Evolutionary conservation across 345 rosid species (phyloP), one percentile per base, ranked within the genome.

Genomic region (Diplotaxis tenuifolia): DNA sequence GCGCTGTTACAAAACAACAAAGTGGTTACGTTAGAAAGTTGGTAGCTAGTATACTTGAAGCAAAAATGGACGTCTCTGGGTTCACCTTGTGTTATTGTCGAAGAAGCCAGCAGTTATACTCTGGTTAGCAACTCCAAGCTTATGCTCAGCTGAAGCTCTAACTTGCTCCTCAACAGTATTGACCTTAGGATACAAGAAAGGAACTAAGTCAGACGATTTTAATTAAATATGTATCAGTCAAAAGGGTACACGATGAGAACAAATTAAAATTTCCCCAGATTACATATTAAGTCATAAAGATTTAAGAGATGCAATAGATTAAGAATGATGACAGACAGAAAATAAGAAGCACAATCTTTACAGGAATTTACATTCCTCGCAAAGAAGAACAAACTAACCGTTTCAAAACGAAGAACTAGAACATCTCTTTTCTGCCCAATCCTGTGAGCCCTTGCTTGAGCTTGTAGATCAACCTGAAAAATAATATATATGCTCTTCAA

Each of bases 401-500:
- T 92, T 83, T 92, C 98, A 76, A 92, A 92, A 68, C 98, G 85
- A 79, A 92, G 92, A 65, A 92, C 98, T 70, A 92, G 91, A 53
- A 92, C 98, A n/a, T 92, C 98, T 87, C 90, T 88, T 82, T 92
- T 92, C 85, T 92, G 98, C 75, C 98, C 98, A 77, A 92, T 83
- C 84, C 98, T 87, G 71, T 92, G 98, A 45, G 98, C 98, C 82
- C 98, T 90, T 57, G 96, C 98, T 75, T 92, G 96, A 38, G 98
- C 98, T 88, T 92, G 98, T 79, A 92, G 88, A 83, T 92, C 98
- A 79, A 92, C 98, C 98, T 92, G 77, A 75, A 18, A 78, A 22
- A 50, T 47, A 50, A 12, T 28, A 50, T 31, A 54, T 31, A 23
- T n/a, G 45, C 58, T 47, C 21, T 25, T 42, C 15, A 58, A 58